phyloP scores from a whole-genome alignment of 805 yeast genomes.

The Maudiozyma turicensis region DNA sequence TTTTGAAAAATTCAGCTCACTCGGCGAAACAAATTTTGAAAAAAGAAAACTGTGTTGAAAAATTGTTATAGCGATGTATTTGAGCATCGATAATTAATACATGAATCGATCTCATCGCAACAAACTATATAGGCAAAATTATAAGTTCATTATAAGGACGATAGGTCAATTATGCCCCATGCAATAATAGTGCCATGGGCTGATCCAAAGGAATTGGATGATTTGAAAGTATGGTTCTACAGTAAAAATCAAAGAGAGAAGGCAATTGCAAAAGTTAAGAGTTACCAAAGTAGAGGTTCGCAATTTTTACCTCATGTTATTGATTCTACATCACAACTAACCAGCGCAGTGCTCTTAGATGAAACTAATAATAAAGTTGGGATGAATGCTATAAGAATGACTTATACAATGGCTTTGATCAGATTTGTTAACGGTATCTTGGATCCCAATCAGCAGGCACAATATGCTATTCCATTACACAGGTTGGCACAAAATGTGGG shows the following conservation, averaged over 20 bases:
- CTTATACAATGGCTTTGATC: constrained; percentile 66
- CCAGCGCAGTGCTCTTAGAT: constrained; percentile 40
- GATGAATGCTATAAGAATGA: constrained; percentile 35
- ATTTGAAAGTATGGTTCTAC: constrained; percentile 45
- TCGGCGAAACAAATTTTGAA: background rate
- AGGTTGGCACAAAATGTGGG: constrained; percentile 57
- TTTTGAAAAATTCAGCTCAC: background rate
- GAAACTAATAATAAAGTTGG: constrained; percentile 15
- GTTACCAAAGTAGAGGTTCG: constrained; percentile 47
- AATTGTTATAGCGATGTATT: background rate
- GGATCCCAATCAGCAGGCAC: constrained; percentile 77
- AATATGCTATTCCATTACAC: constrained; percentile 69
- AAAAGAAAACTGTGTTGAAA: background rate
- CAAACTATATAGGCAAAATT: too few species aligned
- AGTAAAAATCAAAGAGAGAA: constrained; percentile 28
- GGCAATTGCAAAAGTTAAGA: constrained; percentile 45
- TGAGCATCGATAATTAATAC: too few species aligned
- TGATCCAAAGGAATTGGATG: constrained; percentile 33
- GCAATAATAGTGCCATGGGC: constrained; percentile 33
- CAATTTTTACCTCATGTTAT: constrained; percentile 57
- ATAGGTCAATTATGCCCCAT: constrained; percentile 11
- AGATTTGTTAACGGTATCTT: constrained; percentile 85
- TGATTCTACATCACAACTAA: constrained; percentile 52
- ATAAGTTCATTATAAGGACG: background rate
- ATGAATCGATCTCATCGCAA: too few species aligned